Base-by-base conservation (phyloP, 148 eudicot genomes). In the Fagopyrum esculentum region DNA sequence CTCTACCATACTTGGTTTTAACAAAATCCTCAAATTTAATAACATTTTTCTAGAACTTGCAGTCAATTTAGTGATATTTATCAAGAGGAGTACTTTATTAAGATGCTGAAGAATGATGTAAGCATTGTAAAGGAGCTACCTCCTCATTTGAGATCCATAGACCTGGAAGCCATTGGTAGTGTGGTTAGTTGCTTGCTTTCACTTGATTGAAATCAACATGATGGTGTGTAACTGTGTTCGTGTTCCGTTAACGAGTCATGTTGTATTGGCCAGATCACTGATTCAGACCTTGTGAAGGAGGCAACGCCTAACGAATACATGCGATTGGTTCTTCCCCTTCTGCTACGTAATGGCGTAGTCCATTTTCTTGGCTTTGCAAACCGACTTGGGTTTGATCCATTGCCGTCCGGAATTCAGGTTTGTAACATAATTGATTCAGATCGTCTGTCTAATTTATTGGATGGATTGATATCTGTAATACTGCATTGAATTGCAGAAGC, bases 281-380 rank as follows among this genome's bases (percentile, higher is more conserved):
- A 95, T 80, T 85, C 96, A 54, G 90, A 90, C 60, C 91, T 95
- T 83, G 77, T 86, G 4, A 95, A 95, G 87, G 97, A 95, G 82
- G 98, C 97, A 71, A 85, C 75, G 59, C 88, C 90, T 22, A 47
- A 26, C 75, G 97, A 92, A 45, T 95, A 90, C 75, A 55, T 82
- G 9, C 83, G 49, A 75, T 80, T 79, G 50, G 89, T 89, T 63
- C 92, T 90, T 85, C 98, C 98, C 35, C 68, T 85, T 73, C 83
- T 95, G 35, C 66, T 77, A 75, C 88, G 79, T 69, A 95, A 90
- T 72, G 84, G 90, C 45, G 82, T 87, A 76, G 93, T 92, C 74
- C 97, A 95, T 83, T 80, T 95, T 68, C 96, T 92, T 71, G 98
- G 98, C 74, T 95, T 77, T 82, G 98, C 91, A 45, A 95, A 95